These are phyloP conservation scores for Talaromyces atroroseus DNA, from an alignment of 2,329 filamentous ascomycete genomes.

Conservation along the genomic window DNA sequence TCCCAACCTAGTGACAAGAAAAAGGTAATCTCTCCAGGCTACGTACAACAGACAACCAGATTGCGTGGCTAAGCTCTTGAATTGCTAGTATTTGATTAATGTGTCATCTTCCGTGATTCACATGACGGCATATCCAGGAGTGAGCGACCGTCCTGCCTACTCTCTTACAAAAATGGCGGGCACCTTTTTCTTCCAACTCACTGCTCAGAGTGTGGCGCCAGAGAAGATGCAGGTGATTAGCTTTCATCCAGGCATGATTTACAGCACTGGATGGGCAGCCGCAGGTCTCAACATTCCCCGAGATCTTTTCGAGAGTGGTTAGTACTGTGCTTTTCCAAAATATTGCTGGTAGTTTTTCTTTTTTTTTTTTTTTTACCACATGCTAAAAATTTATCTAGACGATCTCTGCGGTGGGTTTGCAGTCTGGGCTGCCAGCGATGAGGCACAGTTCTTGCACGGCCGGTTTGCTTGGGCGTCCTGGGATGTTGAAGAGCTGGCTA, in stretches of 20 bases:
- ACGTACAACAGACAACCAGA: background rate
- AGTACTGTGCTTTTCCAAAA: background rate
- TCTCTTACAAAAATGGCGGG: slow-evolving; percentile 3
- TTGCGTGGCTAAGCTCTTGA: background rate
- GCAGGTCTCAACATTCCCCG: background rate
- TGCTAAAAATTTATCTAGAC: slow-evolving; percentile 13
- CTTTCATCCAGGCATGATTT: slow-evolving; percentile 13
- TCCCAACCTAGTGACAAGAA: background rate
- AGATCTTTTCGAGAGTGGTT: background rate
- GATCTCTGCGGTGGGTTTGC: slow-evolving; percentile 23
- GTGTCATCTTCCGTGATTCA: slow-evolving; percentile 1
- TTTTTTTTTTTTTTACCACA: background rate
- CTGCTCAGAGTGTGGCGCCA: slow-evolving; percentile 13
- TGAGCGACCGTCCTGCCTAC: slow-evolving; percentile 5
- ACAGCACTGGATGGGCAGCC: background rate
- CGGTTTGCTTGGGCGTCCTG: slow-evolving; percentile 34
- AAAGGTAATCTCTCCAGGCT: background rate
- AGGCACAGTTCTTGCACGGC: slow-evolving; percentile 37
- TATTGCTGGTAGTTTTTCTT: no score
- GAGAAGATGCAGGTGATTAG: slow-evolving; percentile 15
- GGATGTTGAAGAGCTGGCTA: slow-evolving; percentile 37
- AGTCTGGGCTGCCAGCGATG: slow-evolving; percentile 35
- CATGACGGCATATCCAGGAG: slow-evolving; percentile 1
- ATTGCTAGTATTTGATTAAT: slow-evolving; percentile 1
- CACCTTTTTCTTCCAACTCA: slow-evolving; percentile 5